Conservation (phyloP, 2,329 filamentous ascomycete genomes). For the Periconia sp. region DNA sequence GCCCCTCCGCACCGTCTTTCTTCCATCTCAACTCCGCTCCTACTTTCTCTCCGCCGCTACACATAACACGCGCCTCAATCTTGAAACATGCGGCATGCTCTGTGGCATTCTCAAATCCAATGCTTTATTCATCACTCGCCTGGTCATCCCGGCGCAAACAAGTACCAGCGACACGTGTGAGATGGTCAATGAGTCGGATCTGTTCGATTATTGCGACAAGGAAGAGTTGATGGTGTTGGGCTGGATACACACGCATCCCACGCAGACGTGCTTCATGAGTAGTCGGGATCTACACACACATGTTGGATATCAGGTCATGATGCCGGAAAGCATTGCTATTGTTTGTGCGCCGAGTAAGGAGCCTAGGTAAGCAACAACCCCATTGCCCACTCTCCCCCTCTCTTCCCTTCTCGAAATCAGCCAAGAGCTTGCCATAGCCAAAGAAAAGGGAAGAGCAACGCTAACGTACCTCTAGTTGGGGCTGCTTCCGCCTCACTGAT, state of each 20-base stretch:
- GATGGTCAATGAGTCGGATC: conserved; percentile 81
- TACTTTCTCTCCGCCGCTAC: conserved; percentile 77
- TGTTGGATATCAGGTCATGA: conserved; percentile 92
- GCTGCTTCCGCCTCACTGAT: conserved; percentile 91
- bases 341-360: conserved; percentile 87
- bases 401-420: too few species aligned
- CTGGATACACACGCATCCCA: conserved; percentile 98
- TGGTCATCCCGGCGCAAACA: conserved; percentile 90
- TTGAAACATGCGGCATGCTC: conserved; percentile 95
- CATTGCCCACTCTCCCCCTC: conserved; percentile 1
- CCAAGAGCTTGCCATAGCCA: too few species aligned
- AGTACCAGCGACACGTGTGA: conserved; percentile 94
- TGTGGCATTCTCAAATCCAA: conserved; percentile 92
- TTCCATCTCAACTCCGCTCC: conserved; percentile 76
- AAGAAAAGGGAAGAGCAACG: too few species aligned
- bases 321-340: conserved; percentile 94
- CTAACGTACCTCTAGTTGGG: conserved; percentile 65
- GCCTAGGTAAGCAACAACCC: conserved; percentile 67
- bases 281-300: conserved; percentile 93
- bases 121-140: conserved; percentile 85
- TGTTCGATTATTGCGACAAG: conserved; percentile 88
- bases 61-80: conserved; percentile 77
- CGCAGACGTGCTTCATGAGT: conserved; percentile 97
- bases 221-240: conserved; percentile 86
- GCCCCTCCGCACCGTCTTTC: conserved; percentile 84